A percentile compares a stretch with the other conserved stretches of the same genome.
Evolutionary conservation across 768 basidiomycete genomes (phyloP).

Genomic region (Serendipita sp.): DNA sequence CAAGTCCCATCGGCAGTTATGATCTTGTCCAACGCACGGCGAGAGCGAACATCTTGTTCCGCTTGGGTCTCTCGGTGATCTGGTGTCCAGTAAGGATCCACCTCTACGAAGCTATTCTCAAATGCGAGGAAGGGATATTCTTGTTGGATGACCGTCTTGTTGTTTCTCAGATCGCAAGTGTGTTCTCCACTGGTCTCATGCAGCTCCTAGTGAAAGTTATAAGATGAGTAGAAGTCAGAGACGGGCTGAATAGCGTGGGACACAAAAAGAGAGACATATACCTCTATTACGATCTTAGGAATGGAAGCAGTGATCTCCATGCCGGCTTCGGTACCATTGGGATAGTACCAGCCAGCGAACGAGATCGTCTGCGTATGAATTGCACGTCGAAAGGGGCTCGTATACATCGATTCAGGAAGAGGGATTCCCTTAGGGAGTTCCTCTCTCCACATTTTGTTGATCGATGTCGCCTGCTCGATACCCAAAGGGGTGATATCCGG

Average conservation of each 20-base stretch:
- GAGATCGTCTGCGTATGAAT: conserved; percentile 39
- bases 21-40: conserved; percentile 36
- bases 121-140: conserved; percentile 39
- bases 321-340: not conserved
- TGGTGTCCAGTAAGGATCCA: conserved; percentile 44
- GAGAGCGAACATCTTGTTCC: conserved; percentile 34
- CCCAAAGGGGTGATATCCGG: conserved; percentile 47
- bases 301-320: not conserved
- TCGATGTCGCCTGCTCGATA: conserved; percentile 35
- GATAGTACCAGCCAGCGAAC: conserved; percentile 24
- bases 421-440: conserved; percentile 31
- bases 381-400: conserved; percentile 50
- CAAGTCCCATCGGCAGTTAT: conserved; percentile 33
- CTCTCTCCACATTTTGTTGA: conserved; percentile 30
- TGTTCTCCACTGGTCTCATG: conserved; percentile 54
- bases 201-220: conserved; percentile 31
- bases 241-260: not conserved
- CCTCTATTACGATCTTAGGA: not conserved
- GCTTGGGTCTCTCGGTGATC: conserved; percentile 37
- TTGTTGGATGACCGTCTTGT: conserved; percentile 30
- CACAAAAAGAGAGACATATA: not conserved
- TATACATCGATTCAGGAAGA: conserved; percentile 40
- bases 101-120: conserved; percentile 43
- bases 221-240: not conserved
- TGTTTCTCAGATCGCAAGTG: conserved; percentile 51